Percentiles rank a stretch among this genome's conserved stretches.
Evolutionary conservation across 208 protist genomes (phyloP).

Genomic region (Trypanosoma rangeli): DNA sequence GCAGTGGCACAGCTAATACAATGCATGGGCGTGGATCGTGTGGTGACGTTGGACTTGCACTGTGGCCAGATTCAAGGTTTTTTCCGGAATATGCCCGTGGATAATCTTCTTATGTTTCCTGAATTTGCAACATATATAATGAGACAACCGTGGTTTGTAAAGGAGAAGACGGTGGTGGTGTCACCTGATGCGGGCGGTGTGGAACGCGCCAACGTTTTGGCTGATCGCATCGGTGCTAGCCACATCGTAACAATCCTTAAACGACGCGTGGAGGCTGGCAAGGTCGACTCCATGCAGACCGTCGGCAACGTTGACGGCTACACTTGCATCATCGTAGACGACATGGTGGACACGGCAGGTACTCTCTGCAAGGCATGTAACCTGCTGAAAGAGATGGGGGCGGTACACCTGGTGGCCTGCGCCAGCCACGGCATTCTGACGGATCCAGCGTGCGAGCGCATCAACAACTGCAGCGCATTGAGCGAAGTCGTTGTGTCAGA

Average conservation of each 20-base stretch:
- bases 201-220: constrained; percentile 90
- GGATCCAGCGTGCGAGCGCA: constrained; percentile 84
- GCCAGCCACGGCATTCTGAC: constrained; percentile 96
- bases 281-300: constrained; percentile 93
- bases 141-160: constrained; percentile 83
- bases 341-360: constrained; percentile 97
- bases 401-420: constrained; percentile 91
- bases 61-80: constrained; percentile 96
- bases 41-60: constrained; percentile 95
- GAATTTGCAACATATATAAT: constrained; percentile 86
- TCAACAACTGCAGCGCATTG: constrained; percentile 87
- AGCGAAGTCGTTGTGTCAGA: constrained; percentile 94
- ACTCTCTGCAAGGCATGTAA: constrained; percentile 93
- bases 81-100: constrained; percentile 94
- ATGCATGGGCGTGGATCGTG: constrained; percentile 92
- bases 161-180: constrained; percentile 87
- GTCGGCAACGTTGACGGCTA: constrained; percentile 95
- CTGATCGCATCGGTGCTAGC: constrained; percentile 82
- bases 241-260: constrained; percentile 93
- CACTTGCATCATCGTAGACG: constrained; percentile 95
- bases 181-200: constrained; percentile 97
- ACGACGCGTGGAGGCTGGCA: constrained; percentile 90
- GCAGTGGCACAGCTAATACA: constrained; percentile 94
- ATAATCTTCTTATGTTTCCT: constrained; percentile 93
- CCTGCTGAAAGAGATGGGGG: constrained; percentile 89